Base-by-base conservation (phyloP, 306 rosid species). In the Cicer yamashitae region DNA sequence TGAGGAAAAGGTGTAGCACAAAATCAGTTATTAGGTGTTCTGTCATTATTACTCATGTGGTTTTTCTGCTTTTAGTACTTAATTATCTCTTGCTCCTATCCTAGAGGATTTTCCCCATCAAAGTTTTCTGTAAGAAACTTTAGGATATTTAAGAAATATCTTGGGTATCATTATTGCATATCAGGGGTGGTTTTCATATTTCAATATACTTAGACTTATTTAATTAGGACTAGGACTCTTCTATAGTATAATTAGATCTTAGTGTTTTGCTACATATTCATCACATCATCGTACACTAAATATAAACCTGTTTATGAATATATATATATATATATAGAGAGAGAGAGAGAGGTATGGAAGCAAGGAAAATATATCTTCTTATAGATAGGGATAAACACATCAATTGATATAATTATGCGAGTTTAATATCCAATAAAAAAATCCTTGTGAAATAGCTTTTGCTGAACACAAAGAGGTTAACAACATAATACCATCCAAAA, bases 391-490 rank as follows among this genome's bases (percentile, higher is more conserved):
- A 2, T 13, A 40, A 41, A 17, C 17, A 38, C 48, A 71, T 54
- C 61, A 38, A 45, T 53, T 53, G 74, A 72, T 8, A 45, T 2
- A 65, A 64, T 15, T 40, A 64, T 7, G 13, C 70, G 7, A 73
- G 39, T 56, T 68, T 57, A 58, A 46, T 46, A 38, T 18, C 71
- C 56, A 79, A 56, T 44, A 62, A 53, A 46, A 71, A 70, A 50
- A 38, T 0, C 46, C 47, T 40, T n/a, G 65, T 41, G 6, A 43
- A 76, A 54, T 41, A n/a, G 67, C 74, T 45, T 18, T 41, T n/a
- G 46, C 12, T 44, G 58, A 66, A 74, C 74, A 41, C 51, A n/a
- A 59, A 58, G 5, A 41, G 15, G 12, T 48, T 64, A 30, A 67
- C 67, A 64, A 14, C 50, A 52, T 64, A 67, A 43, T 38, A 34